Base-by-base conservation (phyloP, 352 stramenopile genomes). In the Pythium oligandrum region DNA sequence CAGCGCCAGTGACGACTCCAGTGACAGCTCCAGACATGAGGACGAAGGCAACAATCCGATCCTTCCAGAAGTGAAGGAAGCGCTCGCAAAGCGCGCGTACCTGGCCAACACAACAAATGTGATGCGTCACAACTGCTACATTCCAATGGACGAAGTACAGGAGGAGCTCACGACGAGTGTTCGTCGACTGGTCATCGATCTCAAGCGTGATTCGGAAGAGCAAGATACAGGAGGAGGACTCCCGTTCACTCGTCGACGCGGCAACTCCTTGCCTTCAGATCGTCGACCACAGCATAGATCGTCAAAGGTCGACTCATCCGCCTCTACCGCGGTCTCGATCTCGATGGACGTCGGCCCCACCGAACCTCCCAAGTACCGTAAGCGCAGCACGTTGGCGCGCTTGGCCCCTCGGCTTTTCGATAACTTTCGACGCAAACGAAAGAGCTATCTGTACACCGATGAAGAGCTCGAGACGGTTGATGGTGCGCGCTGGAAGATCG, bases 401-500 rank as follows among this genome's bases (percentile, higher is more conserved):
- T 57, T 93, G 4, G 78, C 75, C 3, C 78, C 82, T 7, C 71
- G 73, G 6, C 58, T 92, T 9, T 51, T 89, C 36, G 69, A 85
- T 56, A 77, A 72, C 30, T 78, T 93, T 39, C 77, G 82, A 4
- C 75, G 76, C 48, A 90, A 90, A 48, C 76, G 75, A 35, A 87
- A 79, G 50, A 82, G 73, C 33, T 90, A 89, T 38, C 54, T 88
- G 51, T 89, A 83, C 52, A 93, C 82, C 8, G 82, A 93, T 43
- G 77, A 86, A 55, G 79, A 93, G 53, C 68, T 93, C 12, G 80
- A 88, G 58, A 78, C 64, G 30, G 79, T 91, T 37, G 78, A 92
- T 71, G 81, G 80, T 36, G 81, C 82, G 32, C 68, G 83, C 32
- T 94, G 83, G 83, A 94, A 92, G 57, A 92, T 92, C 37, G 79